Evolutionary conservation across 2,329 filamentous ascomycete species (phyloP).

Genomic region (Sporothrix sp.): DNA sequence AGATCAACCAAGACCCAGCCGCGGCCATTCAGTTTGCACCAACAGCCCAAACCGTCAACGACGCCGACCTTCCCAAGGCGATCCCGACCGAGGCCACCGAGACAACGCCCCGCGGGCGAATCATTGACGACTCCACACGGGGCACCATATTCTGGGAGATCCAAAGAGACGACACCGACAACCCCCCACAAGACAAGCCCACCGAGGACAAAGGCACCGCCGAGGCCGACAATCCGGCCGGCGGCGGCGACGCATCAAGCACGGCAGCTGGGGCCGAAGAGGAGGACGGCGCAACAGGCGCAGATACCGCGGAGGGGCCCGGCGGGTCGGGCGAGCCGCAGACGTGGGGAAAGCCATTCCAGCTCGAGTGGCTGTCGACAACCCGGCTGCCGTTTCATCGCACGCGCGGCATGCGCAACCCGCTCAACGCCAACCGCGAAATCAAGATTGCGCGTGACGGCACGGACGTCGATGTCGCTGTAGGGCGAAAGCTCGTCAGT

Average conservation of each 20-base stretch:
- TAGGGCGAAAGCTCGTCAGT: slow-evolving; percentile 66
- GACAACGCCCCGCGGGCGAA: slow-evolving; percentile 68
- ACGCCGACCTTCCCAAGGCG: slow-evolving; percentile 63
- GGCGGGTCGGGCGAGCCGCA: slow-evolving; percentile 42
- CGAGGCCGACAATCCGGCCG: slow-evolving; percentile 19
- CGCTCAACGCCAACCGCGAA: slow-evolving; percentile 90
- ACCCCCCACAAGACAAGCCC: slow-evolving; percentile 18
- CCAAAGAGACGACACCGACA: slow-evolving; percentile 33
- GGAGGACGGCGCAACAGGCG: slow-evolving; percentile 29
- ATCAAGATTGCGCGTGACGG: slow-evolving; percentile 94
- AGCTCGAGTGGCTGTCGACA: slow-evolving; percentile 82
- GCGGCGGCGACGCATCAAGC: neutral
- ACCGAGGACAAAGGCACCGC: neutral
- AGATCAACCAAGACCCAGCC: slow-evolving; percentile 67
- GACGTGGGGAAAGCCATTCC: slow-evolving; percentile 84
- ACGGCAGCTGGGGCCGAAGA: slow-evolving; percentile 33
- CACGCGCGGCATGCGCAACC: slow-evolving; percentile 77
- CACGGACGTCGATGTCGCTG: slow-evolving; percentile 77
- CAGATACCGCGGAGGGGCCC: slow-evolving; percentile 28
- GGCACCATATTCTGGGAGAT: slow-evolving; percentile 97
- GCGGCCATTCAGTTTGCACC: slow-evolving; percentile 61
- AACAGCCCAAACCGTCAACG: slow-evolving; percentile 47
- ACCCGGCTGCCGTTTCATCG: slow-evolving; percentile 77
- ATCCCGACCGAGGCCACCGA: slow-evolving; percentile 72
- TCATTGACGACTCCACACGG: slow-evolving; percentile 87